Evolutionary conservation across 1,284 basidiomycete genomes (phyloP).

Genomic region (Trichosporon coremiiforme): DNA sequence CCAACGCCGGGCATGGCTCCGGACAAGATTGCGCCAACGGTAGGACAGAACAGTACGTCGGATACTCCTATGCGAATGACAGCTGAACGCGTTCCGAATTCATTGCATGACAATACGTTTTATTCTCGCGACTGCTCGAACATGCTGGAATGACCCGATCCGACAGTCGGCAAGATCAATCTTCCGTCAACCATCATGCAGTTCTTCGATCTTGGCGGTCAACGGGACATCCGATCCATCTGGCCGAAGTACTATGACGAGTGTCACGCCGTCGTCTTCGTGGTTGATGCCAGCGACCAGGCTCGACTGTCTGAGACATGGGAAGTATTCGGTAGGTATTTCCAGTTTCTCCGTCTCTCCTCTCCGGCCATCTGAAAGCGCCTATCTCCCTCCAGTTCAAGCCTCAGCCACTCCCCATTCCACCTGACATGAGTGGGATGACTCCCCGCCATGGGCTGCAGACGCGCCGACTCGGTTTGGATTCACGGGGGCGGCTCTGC

Average conservation of each 20-base stretch:
- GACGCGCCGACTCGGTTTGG: neutral
- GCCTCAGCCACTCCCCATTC: too few relatives aligned
- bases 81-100: neutral
- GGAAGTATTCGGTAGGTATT: slow-evolving; percentile 82
- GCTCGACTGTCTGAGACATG: slow-evolving; percentile 84
- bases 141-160: neutral
- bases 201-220: slow-evolving; percentile 93
- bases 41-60: slow-evolving; percentile 85
- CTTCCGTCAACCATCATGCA: slow-evolving; percentile 87
- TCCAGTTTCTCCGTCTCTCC: neutral
- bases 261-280: slow-evolving; percentile 89
- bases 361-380: neutral
- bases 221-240: slow-evolving; percentile 83
- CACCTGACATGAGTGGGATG: neutral
- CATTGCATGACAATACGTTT: neutral
- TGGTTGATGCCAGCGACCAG: slow-evolving; percentile 84
- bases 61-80: neutral
- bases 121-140: neutral
- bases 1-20: slow-evolving; percentile 77
- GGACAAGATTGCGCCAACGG: slow-evolving; percentile 88
- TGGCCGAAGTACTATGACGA: slow-evolving; percentile 93
- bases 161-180: slow-evolving; percentile 80
- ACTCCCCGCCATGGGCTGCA: neutral
- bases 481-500: neutral
- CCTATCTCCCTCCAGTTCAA: neutral